Percentiles rank a stretch among this genome's conserved stretches.
phyloP scores from a whole-genome alignment of 2,329 filamentous ascomycete species.

The Leptographium lundbergii region DNA sequence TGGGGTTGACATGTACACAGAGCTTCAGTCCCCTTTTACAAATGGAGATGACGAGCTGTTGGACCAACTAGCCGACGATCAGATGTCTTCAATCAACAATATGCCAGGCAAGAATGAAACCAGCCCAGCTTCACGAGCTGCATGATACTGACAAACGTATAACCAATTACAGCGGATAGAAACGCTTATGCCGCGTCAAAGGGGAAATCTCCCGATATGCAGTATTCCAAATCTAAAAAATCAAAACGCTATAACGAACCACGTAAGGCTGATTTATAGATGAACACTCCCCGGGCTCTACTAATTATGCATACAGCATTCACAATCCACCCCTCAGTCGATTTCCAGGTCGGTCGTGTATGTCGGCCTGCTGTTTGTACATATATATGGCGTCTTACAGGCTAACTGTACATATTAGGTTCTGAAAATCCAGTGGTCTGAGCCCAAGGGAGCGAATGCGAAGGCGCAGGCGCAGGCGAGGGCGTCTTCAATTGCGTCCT shows the following conservation, averaged over 20 bases:
- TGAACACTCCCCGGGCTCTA: not conserved
- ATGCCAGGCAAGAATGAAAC: too few relatives aligned
- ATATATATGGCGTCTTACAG: not conserved
- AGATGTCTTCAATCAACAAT: too few relatives aligned
- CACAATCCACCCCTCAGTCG: not conserved
- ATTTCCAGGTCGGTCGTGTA: not conserved
- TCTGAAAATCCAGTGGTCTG: conserved; percentile 43
- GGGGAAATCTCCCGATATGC: too few relatives aligned
- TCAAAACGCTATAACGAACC: too few relatives aligned
- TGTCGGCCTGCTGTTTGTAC: not conserved
- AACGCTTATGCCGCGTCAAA: not conserved
- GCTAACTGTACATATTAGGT: conserved; percentile 23
- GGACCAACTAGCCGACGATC: too few relatives aligned
- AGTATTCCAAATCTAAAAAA: not conserved
- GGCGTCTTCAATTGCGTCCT: not conserved
- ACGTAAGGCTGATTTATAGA: too few relatives aligned
- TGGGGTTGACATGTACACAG: too few relatives aligned
- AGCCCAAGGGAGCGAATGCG: conserved; percentile 28
- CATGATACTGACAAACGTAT: too few relatives aligned
- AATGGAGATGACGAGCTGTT: too few relatives aligned
- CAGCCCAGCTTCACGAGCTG: too few relatives aligned
- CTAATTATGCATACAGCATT: not conserved
- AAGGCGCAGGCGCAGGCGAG: not conserved
- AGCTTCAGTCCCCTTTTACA: too few relatives aligned
- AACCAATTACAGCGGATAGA: not conserved